Base-by-base conservation (phyloP, 208 protist species). In the Crithidia thermophila region DNA sequence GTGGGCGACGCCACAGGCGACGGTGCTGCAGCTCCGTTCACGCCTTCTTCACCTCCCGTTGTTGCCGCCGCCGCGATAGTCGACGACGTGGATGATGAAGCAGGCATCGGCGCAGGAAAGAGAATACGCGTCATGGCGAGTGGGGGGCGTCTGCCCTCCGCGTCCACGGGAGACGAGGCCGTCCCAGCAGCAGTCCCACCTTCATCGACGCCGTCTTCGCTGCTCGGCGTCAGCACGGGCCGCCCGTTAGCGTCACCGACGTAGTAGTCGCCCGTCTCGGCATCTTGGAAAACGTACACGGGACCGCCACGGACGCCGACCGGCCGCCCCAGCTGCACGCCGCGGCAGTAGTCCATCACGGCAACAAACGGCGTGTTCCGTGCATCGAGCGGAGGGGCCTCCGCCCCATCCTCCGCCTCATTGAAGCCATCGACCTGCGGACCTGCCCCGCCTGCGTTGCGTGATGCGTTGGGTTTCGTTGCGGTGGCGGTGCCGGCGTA, bases 281-380 rank as follows among this genome's bases (percentile, higher is more conserved):
- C 28, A 39, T 77, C 75, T 42, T 81, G 69, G 16, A 75, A 61
- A 14, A 87, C 67, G 51, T 84, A 85, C 9, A 85, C 63, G 0
- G 82, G 78, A 2, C 75, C 81, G 23, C 72, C 67, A 3, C 40
- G 73, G 28, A 70, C 59, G 20, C 74, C 81, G 11, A 88, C 42
- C 14, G 87, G 87, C 11, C 78, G 59, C 1, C 82, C 84, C 47
- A 82, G 30, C 67, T 90, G 87, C 53, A 90, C 87, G 13, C 84
- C 84, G n/a, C 65, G 66, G 55, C 65, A 82, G 73, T 90, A 93
- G 25, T 90, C 81, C 70, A 88, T 74, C 42, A 88, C 87, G 0
- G 87, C 79, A 20, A 72, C 77, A 37, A 77, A 81, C 58, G 79
- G 80, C 23, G 73, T 67, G 18, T 61, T 50, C 43, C 43, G 18